These are phyloP conservation scores for Aspergillus tubingensis DNA, from an alignment of 2,329 filamentous ascomycete species.

Conservation along the genomic window DNA sequence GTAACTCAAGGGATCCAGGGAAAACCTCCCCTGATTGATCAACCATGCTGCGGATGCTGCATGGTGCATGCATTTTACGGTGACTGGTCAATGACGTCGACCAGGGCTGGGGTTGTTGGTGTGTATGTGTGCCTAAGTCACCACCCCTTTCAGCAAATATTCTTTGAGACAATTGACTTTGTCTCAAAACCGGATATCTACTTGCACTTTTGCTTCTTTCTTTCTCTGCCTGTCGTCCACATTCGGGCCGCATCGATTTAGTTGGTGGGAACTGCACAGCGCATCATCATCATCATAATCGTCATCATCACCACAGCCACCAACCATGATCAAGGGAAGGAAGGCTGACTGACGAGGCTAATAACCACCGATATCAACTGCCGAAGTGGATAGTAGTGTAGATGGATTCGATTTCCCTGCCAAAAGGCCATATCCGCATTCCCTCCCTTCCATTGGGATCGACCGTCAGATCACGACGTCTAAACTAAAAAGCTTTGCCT, in stretches of 20 bases:
- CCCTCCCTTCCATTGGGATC: constrained; percentile 22
- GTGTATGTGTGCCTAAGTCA: neutral
- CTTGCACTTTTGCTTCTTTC: neutral
- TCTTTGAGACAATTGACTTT: neutral
- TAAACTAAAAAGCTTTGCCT: constrained; percentile 1
- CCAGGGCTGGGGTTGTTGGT: too few species aligned
- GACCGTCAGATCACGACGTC: constrained; percentile 16
- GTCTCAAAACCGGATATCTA: neutral
- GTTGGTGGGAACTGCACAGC: neutral
- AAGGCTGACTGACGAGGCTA: neutral
- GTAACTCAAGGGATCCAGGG: neutral
- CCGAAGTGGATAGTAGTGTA: neutral
- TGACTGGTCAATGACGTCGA: constrained; percentile 9
- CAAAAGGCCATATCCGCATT: neutral
- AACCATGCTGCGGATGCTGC: constrained; percentile 1
- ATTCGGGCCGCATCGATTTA: neutral
- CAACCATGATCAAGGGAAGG: neutral
- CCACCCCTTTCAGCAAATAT: too few species aligned
- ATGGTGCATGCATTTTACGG: neutral
- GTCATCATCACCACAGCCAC: neutral
- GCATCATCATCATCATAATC: neutral
- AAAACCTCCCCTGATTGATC: constrained; percentile 7
- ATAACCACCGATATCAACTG: constrained; percentile 1
- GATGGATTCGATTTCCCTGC: constrained; percentile 4
- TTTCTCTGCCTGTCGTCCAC: neutral